Conservation (phyloP, 768 basidiomycete genomes). For the Zangia roseola region DNA sequence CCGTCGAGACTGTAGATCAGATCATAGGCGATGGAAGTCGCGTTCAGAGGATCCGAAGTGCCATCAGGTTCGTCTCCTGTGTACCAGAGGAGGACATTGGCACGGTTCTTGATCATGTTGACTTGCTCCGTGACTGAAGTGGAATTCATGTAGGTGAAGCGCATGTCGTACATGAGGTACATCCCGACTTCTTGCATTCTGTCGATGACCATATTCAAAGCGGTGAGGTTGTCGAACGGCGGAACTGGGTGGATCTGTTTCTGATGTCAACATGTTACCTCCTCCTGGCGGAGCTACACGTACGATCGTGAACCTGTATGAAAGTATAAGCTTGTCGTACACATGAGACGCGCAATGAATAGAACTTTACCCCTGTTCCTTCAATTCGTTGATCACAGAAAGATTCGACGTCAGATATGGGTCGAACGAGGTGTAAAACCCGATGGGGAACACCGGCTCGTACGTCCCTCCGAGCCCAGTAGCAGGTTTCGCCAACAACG, state of each 20-base stretch:
- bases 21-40: slow-evolving; percentile 47
- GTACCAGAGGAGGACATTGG: slow-evolving; percentile 73
- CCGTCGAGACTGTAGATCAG: slow-evolving; percentile 61
- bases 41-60: slow-evolving; percentile 62
- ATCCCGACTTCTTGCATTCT: slow-evolving; percentile 67
- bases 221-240: slow-evolving; percentile 57
- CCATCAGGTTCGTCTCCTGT: slow-evolving; percentile 77
- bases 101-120: slow-evolving; percentile 59
- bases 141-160: slow-evolving; percentile 64
- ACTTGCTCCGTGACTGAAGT: slow-evolving; percentile 67
- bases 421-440: slow-evolving; percentile 45
- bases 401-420: slow-evolving; percentile 23
- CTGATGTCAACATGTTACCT: not conserved
- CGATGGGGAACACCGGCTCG: slow-evolving; percentile 49
- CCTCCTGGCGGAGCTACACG: slow-evolving; percentile 6
- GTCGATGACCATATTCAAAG: slow-evolving; percentile 58
- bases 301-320: slow-evolving; percentile 31
- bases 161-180: slow-evolving; percentile 86
- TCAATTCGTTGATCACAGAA: slow-evolving; percentile 32
- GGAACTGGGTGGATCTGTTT: slow-evolving; percentile 69
- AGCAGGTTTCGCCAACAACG: slow-evolving; percentile 49
- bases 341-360: not conserved
- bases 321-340: not conserved
- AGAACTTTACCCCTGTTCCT: slow-evolving; percentile 28
- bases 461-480: slow-evolving; percentile 49